Evolutionary conservation across 2,329 filamentous ascomycete genomes (phyloP).

Genomic region (Arthroderma sp.): DNA sequence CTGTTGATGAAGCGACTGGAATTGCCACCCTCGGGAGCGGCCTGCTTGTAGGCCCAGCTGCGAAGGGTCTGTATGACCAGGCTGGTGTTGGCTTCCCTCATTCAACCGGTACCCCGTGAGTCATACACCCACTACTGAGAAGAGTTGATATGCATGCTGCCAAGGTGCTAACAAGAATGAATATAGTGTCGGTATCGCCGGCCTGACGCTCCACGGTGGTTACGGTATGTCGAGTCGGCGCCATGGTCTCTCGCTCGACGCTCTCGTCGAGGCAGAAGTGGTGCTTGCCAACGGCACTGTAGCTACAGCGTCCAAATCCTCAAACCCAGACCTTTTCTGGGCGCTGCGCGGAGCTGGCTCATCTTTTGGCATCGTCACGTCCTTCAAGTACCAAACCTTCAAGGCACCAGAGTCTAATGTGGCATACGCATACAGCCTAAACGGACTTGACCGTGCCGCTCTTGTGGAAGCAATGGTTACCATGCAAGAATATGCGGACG

Average conservation of each 20-base stretch:
- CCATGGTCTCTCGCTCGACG: conserved; percentile 37
- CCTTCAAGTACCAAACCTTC: conserved; percentile 25
- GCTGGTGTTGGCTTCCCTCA: conserved; percentile 14
- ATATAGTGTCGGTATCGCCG: conserved; percentile 16
- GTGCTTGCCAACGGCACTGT: conserved; percentile 35
- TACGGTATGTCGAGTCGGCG: conserved; percentile 26
- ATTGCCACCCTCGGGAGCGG: conserved; percentile 16
- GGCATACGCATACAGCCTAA: conserved; percentile 42
- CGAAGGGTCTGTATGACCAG: conserved; percentile 13
- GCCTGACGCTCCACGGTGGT: conserved; percentile 16
- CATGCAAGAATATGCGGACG: conserved; percentile 43
- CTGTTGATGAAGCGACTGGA: conserved; percentile 9
- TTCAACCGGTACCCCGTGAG: conserved; percentile 13
- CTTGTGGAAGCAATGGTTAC: conserved; percentile 38
- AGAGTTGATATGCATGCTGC: not conserved
- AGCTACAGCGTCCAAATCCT: conserved; percentile 21
- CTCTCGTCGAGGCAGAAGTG: conserved; percentile 34
- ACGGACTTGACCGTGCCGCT: conserved; percentile 34
- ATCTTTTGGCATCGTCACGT: conserved; percentile 42
- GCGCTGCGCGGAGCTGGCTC: conserved; percentile 39
- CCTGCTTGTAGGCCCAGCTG: conserved; percentile 14
- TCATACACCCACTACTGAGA: not conserved
- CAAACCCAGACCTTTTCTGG: conserved; percentile 37
- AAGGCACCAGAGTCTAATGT: conserved; percentile 30
- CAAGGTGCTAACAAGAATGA: not conserved